Conservation (phyloP, 2,329 filamentous ascomycete species). For the Calonectria hongkongensis region DNA sequence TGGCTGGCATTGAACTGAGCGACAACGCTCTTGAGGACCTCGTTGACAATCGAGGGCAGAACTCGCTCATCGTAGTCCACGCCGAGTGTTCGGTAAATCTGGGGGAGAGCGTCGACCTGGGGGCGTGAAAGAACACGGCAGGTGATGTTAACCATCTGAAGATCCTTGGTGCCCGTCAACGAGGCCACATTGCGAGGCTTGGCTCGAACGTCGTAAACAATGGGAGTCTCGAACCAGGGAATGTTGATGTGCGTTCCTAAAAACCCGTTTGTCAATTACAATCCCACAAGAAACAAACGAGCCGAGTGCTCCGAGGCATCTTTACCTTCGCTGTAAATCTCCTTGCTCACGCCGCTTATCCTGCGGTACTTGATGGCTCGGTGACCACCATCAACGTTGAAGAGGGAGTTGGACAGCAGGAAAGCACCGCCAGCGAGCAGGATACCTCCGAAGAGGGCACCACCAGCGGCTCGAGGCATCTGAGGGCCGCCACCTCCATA, state of each 20-base stretch:
- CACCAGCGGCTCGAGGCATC: constrained; percentile 63
- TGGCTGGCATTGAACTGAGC: constrained; percentile 99
- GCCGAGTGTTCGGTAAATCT: constrained; percentile 97
- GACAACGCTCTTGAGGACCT: constrained; percentile 98
- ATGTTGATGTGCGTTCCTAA: constrained; percentile 94
- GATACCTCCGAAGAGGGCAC: constrained; percentile 63
- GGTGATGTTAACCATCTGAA: constrained; percentile 99
- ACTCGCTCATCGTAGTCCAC: constrained; percentile 98
- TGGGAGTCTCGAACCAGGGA: constrained; percentile 97
- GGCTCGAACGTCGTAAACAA: constrained; percentile 98
- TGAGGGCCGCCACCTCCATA: constrained; percentile 66
- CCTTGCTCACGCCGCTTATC: constrained; percentile 92
- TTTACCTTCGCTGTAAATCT: constrained; percentile 95
- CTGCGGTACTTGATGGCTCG: constrained; percentile 99
- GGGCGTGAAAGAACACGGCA: constrained; percentile 98
- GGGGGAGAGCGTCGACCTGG: constrained; percentile 89
- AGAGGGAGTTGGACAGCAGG: constrained; percentile 76
- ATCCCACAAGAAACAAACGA: constrained; percentile 26
- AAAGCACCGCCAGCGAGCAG: constrained; percentile 70
- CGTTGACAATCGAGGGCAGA: constrained; percentile 97
- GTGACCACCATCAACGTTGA: constrained; percentile 97
- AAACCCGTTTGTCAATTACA: constrained; percentile 39
- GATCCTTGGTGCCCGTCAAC: constrained; percentile 97
- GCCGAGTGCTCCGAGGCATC: constrained; percentile 44
- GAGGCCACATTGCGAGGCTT: constrained; percentile 98